Evolutionary conservation across 495 filamentous ascomycete species (phyloP).

Genomic region (Xylaria longipes): DNA sequence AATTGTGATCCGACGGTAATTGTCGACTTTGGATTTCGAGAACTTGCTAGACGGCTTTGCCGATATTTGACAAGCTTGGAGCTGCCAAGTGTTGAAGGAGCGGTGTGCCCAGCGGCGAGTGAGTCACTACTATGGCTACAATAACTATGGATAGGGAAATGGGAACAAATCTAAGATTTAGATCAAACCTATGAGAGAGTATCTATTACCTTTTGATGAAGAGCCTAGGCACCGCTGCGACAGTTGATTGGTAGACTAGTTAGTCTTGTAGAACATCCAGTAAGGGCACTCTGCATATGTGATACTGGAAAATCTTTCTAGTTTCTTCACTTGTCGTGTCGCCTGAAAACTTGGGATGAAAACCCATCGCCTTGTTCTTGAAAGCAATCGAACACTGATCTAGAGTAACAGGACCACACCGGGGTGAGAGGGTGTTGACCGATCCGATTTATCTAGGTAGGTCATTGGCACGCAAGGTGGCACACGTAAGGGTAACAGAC

Average conservation of each 20-base stretch:
- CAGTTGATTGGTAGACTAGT: background rate
- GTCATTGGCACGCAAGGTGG: background rate
- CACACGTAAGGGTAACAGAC: background rate
- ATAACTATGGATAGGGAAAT: background rate
- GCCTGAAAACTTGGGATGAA: background rate
- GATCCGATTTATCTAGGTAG: no score
- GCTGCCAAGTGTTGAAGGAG: background rate
- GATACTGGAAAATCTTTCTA: background rate
- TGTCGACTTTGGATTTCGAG: background rate
- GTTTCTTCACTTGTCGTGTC: background rate
- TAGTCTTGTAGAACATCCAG: background rate
- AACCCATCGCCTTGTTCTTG: background rate
- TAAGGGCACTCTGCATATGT: background rate
- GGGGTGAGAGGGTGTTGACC: no score
- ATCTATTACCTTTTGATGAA: background rate
- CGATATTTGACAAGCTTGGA: background rate
- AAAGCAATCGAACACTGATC: background rate
- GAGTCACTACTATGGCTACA: background rate
- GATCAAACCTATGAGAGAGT: background rate
- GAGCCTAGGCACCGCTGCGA: background rate
- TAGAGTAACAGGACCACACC: no score
- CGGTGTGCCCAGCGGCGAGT: background rate
- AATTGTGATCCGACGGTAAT: background rate
- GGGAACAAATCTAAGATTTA: background rate
- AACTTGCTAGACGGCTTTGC: background rate